Percentiles rank a stretch among this genome's conserved stretches.
Evolutionary conservation across 176 grass and related monocot genomes (phyloP).

Genomic region (Oryza longistaminata): DNA sequence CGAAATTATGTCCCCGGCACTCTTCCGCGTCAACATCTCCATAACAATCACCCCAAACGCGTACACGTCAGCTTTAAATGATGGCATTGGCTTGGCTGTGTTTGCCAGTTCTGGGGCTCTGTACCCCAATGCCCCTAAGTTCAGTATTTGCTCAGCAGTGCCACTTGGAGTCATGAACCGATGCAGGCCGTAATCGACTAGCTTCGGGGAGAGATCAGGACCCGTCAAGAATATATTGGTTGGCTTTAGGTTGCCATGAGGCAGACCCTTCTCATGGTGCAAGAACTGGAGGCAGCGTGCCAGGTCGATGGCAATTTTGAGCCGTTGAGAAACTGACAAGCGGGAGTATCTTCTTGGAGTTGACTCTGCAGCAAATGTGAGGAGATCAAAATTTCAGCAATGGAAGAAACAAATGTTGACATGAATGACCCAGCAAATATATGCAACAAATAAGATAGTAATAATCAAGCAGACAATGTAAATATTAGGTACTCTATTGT

Average conservation of each 20-base stretch:
- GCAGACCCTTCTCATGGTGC: constrained; percentile 75
- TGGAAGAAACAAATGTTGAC: constrained; percentile 12
- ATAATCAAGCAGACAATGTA: neutral
- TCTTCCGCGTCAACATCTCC: constrained; percentile 91
- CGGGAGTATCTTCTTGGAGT: constrained; percentile 95
- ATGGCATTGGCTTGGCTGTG: constrained; percentile 53
- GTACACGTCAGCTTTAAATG: constrained; percentile 88
- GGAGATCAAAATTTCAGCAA: constrained; percentile 5
- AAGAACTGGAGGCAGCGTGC: constrained; percentile 74
- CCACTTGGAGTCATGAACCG: constrained; percentile 77
- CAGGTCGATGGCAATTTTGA: constrained; percentile 80
- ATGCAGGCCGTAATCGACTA: constrained; percentile 80
- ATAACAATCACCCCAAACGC: constrained; percentile 81
- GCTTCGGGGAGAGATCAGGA: constrained; percentile 82
- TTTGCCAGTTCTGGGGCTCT: constrained; percentile 74
- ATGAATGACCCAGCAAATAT: neutral
- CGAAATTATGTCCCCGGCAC: constrained; percentile 95
- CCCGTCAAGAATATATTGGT: constrained; percentile 91
- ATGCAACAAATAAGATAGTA: neutral
- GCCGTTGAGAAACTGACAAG: constrained; percentile 71
- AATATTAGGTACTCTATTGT: neutral
- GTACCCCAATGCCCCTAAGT: constrained; percentile 84
- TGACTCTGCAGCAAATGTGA: constrained; percentile 62
- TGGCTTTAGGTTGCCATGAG: constrained; percentile 92
- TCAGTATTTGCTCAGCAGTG: constrained; percentile 80